Evolutionary conservation across 495 filamentous ascomycete species (phyloP), one percentile per base, ranked within the genome.

Genomic region (Cairneyella variabilis): DNA sequence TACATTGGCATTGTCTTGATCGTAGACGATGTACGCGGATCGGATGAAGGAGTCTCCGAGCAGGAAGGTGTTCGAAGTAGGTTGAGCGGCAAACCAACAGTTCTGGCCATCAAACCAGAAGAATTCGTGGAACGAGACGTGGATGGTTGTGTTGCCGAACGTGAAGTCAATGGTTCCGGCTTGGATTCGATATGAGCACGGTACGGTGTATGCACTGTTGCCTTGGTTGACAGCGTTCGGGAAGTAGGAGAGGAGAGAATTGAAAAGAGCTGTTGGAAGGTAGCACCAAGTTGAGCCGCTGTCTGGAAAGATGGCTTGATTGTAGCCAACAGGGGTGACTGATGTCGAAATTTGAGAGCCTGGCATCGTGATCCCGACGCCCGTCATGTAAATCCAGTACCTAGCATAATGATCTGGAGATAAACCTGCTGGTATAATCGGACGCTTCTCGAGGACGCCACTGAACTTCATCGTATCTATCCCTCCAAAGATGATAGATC

Each of bases 401-500:
- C 54, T n/a, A 12, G 54, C 37, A 48, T 34, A 52, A 7, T 21
- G 12, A 57, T 57, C 54, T 14, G 54, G 54, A 2, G 54, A 39
- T 21, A 30, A 11, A 11, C 10, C 22, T 7, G 21, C 36, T 7
- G 48, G 54, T 36, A 57, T 57, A 9, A 57, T 57, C n/a, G 54
- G 48, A 18, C 23, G 18, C 37, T 52, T 57, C 14, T 28, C 26
- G 16, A 57, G 42, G 16, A 10, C 30, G 5, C 54, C 54, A 1
- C 8, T 30, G 23, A 44, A 57, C 21, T 52, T 57, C 20, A 9
- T 39, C 1, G 48, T 42, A 34, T 57, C 54, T 22, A 57, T 46
- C 14, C 54, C 54, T 36, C 58, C 59, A 32, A 62, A 64, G 3
- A 59, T 53, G 52, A 66, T 59, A 18, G 58, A 62, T 17, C 54